These are phyloP conservation scores for Pichia terricola DNA, from an alignment of 1,139 yeast genomes.

Conservation along the genomic window DNA sequence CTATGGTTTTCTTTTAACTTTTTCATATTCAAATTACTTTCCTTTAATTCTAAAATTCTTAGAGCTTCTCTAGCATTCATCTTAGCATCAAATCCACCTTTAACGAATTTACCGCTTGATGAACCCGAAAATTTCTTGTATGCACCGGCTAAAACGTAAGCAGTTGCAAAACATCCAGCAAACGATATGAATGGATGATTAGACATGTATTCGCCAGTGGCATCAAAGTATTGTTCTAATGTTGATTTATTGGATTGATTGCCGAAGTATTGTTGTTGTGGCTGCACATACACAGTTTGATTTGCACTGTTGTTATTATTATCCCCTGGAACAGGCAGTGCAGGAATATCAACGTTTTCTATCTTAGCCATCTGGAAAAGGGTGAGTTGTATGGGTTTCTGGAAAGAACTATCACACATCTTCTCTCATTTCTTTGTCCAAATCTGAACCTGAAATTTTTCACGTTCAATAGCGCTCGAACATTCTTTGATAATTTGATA, in stretches of 20 bases:
- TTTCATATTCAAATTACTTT: conserved; percentile 62
- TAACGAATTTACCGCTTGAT: conserved; percentile 57
- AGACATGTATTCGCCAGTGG: conserved; percentile 52
- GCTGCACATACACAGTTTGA: conserved; percentile 12
- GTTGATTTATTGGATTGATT: conserved; percentile 37
- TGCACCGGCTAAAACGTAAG: conserved; percentile 59
- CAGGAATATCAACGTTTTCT: conserved; percentile 43
- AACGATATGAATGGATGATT: conserved; percentile 73
- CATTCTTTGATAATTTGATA: too few relatives aligned
- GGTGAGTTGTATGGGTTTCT: too few relatives aligned
- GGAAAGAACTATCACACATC: too few relatives aligned
- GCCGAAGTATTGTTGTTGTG: conserved; percentile 18
- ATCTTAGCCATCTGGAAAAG: conserved; percentile 13
- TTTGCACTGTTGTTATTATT: conserved; percentile 20
- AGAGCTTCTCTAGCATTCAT: conserved; percentile 90
- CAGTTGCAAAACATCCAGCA: conserved; percentile 56
- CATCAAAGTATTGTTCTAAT: conserved; percentile 60
- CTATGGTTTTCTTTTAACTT: conserved; percentile 89
- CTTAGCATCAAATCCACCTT: conserved; percentile 84
- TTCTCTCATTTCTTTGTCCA: too few relatives aligned
- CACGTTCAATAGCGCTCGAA: too few relatives aligned
- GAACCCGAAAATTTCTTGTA: conserved; percentile 67
- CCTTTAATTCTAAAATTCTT: conserved; percentile 76
- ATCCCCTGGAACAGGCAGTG: conserved; percentile 54
- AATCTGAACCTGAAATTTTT: too few relatives aligned